phyloP scores from a whole-genome alignment of 331 rosid species.

The Telfairia occidentalis region DNA sequence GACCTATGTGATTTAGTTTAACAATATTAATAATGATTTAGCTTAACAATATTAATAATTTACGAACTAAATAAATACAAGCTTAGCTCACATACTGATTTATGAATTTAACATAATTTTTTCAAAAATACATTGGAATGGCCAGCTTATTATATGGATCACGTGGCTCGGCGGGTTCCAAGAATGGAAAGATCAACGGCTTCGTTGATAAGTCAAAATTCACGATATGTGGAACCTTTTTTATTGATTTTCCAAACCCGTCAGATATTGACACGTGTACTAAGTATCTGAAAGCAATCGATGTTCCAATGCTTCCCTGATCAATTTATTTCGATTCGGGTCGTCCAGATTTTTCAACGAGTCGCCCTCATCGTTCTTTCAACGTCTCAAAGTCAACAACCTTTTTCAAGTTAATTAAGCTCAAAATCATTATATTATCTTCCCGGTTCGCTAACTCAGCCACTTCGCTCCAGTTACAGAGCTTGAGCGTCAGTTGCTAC shows the following conservation, averaged over 20 bases:
- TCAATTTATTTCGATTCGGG: not conserved
- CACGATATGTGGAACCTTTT: not conserved
- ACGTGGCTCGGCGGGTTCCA: not conserved
- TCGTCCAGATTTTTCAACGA: not conserved
- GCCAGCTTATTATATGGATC: not conserved
- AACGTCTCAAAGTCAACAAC: not conserved
- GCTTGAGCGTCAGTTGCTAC: not conserved
- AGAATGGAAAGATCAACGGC: not conserved
- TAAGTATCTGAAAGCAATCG: not conserved
- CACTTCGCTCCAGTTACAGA: not conserved
- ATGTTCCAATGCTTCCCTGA: not conserved
- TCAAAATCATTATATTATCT: not conserved
- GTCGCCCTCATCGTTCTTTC: not conserved
- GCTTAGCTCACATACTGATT: too few relatives aligned
- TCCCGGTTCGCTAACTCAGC: not conserved
- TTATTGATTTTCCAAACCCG: not conserved
- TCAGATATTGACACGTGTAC: not conserved
- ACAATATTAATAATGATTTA: too few relatives aligned
- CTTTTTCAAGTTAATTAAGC: not conserved
- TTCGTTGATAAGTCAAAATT: not conserved
- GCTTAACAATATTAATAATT: too few relatives aligned
- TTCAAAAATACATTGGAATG: too few relatives aligned
- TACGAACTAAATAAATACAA: too few relatives aligned
- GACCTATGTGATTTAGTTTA: too few relatives aligned
- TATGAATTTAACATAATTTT: too few relatives aligned